Conservation (phyloP, 116 monocot genomes). For the Iris pallida region DNA sequence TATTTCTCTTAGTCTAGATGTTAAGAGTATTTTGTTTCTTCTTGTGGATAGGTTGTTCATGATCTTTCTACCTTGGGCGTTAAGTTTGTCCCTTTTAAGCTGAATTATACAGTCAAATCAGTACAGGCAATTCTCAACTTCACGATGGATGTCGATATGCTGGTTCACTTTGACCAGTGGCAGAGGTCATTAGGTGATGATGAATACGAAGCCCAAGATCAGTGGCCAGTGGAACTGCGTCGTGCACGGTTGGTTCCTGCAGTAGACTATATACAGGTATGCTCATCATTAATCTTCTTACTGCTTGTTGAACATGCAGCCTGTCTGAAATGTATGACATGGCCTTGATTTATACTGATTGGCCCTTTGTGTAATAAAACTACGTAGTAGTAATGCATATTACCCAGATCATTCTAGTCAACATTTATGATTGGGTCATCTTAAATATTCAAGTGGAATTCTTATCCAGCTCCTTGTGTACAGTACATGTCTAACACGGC, state of each 20-base stretch:
- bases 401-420: no score
- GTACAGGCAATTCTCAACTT: slow-evolving; percentile 81
- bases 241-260: slow-evolving; percentile 81
- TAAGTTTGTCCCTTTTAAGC: slow-evolving; percentile 68
- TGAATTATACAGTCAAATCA: slow-evolving; percentile 65
- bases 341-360: no score
- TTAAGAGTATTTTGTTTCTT: background rate
- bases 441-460: no score
- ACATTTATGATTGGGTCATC: no score
- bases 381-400: no score
- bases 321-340: no score
- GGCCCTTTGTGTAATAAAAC: no score
- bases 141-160: slow-evolving; percentile 93
- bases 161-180: slow-evolving; percentile 86
- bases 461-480: no score
- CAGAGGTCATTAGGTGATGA: slow-evolving; percentile 56
- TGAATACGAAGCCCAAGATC: slow-evolving; percentile 81
- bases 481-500: no score
- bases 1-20: background rate
- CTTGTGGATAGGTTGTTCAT: slow-evolving; percentile 46
- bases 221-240: slow-evolving; percentile 89
- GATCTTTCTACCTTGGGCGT: slow-evolving; percentile 71
- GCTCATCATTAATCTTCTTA: background rate
- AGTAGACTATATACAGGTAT: slow-evolving; percentile 88
- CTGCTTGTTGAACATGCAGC: no score